A percentile compares a stretch with the other conserved stretches of the same genome.
Evolutionary conservation across 495 filamentous ascomycete species (phyloP).

Genomic region (Haplographium delicatum): DNA sequence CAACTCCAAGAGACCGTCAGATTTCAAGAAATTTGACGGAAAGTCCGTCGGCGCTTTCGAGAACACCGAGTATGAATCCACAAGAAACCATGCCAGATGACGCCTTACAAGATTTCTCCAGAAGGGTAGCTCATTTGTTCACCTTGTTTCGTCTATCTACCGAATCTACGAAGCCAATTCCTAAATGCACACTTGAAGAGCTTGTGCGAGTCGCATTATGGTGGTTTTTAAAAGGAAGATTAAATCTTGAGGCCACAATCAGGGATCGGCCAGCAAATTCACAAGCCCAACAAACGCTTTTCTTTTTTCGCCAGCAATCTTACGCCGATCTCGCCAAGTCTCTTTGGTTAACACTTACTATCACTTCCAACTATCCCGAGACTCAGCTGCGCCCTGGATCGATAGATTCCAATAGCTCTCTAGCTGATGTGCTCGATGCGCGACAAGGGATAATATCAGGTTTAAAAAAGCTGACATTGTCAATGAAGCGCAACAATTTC

Average conservation of each 20-base stretch:
- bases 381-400: constrained; percentile 28
- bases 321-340: constrained; percentile 77
- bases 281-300: constrained; percentile 32
- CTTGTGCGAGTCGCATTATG: constrained; percentile 68
- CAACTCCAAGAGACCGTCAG: not conserved
- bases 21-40: not conserved
- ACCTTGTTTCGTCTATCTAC: constrained; percentile 66
- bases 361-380: constrained; percentile 47
- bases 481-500: constrained; percentile 76
- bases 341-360: constrained; percentile 70
- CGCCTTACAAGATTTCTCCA: constrained; percentile 61
- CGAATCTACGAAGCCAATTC: constrained; percentile 60
- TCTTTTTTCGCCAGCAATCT: constrained; percentile 54
- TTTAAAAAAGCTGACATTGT: constrained; percentile 66
- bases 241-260: constrained; percentile 63
- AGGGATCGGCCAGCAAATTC: constrained; percentile 48
- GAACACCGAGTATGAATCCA: constrained; percentile 8
- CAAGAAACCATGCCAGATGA: constrained; percentile 46
- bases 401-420: constrained; percentile 10
- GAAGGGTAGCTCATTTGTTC: constrained; percentile 59
- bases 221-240: constrained; percentile 83
- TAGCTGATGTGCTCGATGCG: constrained; percentile 43
- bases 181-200: constrained; percentile 52
- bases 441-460: constrained; percentile 54
- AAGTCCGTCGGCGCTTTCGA: constrained; percentile 7